Evolutionary conservation across 306 rosid genomes (phyloP), one percentile per base, ranked within the genome.

Genomic region (Malus sieversii): DNA sequence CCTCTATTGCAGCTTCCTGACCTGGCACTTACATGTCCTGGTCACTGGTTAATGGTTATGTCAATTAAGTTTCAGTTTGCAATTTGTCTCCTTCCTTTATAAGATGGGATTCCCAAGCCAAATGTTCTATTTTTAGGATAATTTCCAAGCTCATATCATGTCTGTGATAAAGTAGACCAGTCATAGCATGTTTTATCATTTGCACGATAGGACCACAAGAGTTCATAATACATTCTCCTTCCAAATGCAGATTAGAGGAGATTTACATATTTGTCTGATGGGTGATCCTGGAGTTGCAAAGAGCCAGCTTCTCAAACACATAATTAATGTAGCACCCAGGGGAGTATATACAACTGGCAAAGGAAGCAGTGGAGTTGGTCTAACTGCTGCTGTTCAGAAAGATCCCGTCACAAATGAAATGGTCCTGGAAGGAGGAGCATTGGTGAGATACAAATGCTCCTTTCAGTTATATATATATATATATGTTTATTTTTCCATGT

Each of bases 271-370:
- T 75, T 92, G 99, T 81, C 82, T 96, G 86, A 96, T 96, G 99
- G 99, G 99, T 61, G 99, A 92, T 85, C 97, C 99, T 82, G 99
- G 99, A 76, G 99, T 96, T 85, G 99, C 99, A 77, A 92, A 96
- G 89, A 96, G 98, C 89, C 99, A 92, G 88, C 99, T 96, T 77
- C 99, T 90, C 69, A 96, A 96, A 78, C 96, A 92, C 87, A 96
- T 90, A 75, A 96, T 96, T 75, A 96, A 83, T 66, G 96, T 96
- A 80, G 99, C 99, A 38, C 98, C 98, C 25, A 89, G 99, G 84
- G 99, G 96, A 68, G 94, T 92, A 74, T 92, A 96, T 84, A 96
- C 99, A 48, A 96, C 99, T 61, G 98, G 99, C 76, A 96, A 80
- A 85, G 99, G 98, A 79, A 96, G 99, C 85, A 96, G 99, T 88